Conservation (phyloP, 306 rosid species). For the Pyrus pyrifolia region DNA sequence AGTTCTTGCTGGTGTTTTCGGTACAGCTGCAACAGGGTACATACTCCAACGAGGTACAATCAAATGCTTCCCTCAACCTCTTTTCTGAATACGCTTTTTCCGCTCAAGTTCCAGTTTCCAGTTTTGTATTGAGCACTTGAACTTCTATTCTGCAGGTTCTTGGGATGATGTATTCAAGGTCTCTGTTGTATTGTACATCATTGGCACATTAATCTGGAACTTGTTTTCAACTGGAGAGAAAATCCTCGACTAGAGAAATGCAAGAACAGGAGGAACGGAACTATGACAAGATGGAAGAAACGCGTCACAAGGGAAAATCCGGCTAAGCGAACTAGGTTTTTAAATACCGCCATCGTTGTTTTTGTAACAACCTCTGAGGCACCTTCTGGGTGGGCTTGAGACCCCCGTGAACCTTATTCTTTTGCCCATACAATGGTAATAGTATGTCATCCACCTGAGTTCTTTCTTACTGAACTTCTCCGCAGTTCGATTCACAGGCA, state of each 20-base stretch:
- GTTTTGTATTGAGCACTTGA: neutral
- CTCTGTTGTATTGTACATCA: conserved; percentile 60
- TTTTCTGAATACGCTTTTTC: conserved; percentile 3
- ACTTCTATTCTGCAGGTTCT: conserved; percentile 48
- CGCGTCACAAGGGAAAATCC: conserved; percentile 14
- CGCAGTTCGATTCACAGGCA: neutral
- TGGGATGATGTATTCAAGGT: conserved; percentile 96
- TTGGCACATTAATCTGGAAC: conserved; percentile 85
- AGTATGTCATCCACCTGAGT: neutral
- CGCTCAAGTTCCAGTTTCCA: neutral
- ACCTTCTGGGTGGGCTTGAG: conserved; percentile 29
- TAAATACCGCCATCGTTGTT: conserved; percentile 14
- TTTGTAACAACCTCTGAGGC: conserved; percentile 31
- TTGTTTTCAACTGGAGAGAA: conserved; percentile 83
- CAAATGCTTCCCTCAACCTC: neutral
- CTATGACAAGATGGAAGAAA: conserved; percentile 18
- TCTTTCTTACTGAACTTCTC: neutral
- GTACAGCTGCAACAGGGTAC: conserved; percentile 93
- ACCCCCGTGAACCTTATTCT: conserved; percentile 16
- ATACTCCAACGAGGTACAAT: conserved; percentile 76
- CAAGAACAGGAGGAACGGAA: conserved; percentile 6
- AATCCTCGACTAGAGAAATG: conserved; percentile 46
- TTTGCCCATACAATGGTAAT: conserved; percentile 1
- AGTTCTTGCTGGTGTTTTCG: conserved; percentile 92
- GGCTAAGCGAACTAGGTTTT: neutral